These are phyloP conservation scores for Xeromyces bisporus DNA, from an alignment of 495 filamentous ascomycete species.

Conservation along the genomic window DNA sequence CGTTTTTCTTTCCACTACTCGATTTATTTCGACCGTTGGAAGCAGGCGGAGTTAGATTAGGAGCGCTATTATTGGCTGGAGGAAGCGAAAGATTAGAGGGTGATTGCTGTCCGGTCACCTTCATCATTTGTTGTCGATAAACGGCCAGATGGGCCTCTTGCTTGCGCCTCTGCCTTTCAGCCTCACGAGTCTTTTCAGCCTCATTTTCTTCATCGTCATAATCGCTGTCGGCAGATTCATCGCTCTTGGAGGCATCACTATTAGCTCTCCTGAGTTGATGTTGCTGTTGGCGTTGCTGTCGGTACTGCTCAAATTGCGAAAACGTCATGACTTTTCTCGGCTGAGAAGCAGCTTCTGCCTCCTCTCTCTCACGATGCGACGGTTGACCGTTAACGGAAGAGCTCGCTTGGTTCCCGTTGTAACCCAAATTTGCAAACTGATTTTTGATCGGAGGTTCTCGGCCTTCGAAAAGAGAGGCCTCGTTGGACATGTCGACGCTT, in stretches of 20 bases:
- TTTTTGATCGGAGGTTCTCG: constrained; percentile 5
- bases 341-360: constrained; percentile 22
- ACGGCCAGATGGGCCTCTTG: constrained; percentile 84
- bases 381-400: constrained; percentile 1
- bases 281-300: constrained; percentile 40
- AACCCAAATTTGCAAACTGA: neutral
- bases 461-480: constrained; percentile 32
- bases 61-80: constrained; percentile 24
- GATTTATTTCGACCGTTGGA: constrained; percentile 22
- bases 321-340: constrained; percentile 75
- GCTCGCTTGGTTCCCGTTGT: neutral
- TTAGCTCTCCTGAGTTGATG: constrained; percentile 47
- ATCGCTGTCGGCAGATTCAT: constrained; percentile 34
- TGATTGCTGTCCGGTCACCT: constrained; percentile 62
- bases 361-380: constrained; percentile 22
- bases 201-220: constrained; percentile 68
- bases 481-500: constrained; percentile 17
- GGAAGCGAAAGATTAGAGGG: constrained; percentile 27
- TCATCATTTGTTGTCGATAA: constrained; percentile 94
- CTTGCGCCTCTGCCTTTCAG: constrained; percentile 62
- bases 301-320: constrained; percentile 71
- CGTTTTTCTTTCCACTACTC: constrained; percentile 30
- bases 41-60: constrained; percentile 21
- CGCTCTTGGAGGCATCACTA: constrained; percentile 30
- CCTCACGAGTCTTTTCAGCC: constrained; percentile 50